A percentile compares a stretch with the other conserved stretches of the same genome.
phyloP scores from a whole-genome alignment of 768 basidiomycete species.

The Agrocybe praecox region DNA sequence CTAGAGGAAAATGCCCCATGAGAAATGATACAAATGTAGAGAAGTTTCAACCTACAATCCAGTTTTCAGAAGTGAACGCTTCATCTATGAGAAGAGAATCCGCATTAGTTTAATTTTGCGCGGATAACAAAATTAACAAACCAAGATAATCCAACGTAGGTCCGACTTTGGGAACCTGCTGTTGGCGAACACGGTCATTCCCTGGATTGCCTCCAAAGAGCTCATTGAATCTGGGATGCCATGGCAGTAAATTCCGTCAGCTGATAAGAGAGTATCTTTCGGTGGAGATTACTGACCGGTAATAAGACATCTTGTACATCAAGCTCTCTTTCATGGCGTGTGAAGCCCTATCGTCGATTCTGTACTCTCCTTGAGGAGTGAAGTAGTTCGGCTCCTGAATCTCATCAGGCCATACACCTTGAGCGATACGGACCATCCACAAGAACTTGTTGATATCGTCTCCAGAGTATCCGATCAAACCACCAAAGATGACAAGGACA shows the following conservation, averaged over 20 bases:
- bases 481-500: conserved; percentile 96
- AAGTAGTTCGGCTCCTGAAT: conserved; percentile 96
- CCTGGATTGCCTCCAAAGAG: conserved; percentile 77
- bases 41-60: conserved; percentile 76
- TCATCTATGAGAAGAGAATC: conserved; percentile 62
- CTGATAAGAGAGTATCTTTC: conserved; percentile 6
- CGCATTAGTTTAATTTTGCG: conserved; percentile 6
- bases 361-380: conserved; percentile 90
- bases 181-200: conserved; percentile 87
- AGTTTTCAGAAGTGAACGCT: conserved; percentile 99
- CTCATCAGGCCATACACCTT: conserved; percentile 98
- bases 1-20: conserved; percentile 30
- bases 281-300: conserved; percentile 56
- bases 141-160: conserved; percentile 89
- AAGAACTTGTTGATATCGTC: conserved; percentile 99
- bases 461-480: conserved; percentile 93
- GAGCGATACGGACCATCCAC: conserved; percentile 96
- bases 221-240: conserved; percentile 69
- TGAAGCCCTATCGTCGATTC: conserved; percentile 84
- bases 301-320: conserved; percentile 99
- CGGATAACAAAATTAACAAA: conserved; percentile 35
- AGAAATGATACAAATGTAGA: background rate
- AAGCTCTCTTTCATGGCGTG: conserved; percentile 91
- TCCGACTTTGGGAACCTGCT: conserved; percentile 73
- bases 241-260: conserved; percentile 5